These are phyloP conservation scores for Tephrocybe sp. DNA, from an alignment of 768 basidiomycete genomes.

Conservation along the genomic window DNA sequence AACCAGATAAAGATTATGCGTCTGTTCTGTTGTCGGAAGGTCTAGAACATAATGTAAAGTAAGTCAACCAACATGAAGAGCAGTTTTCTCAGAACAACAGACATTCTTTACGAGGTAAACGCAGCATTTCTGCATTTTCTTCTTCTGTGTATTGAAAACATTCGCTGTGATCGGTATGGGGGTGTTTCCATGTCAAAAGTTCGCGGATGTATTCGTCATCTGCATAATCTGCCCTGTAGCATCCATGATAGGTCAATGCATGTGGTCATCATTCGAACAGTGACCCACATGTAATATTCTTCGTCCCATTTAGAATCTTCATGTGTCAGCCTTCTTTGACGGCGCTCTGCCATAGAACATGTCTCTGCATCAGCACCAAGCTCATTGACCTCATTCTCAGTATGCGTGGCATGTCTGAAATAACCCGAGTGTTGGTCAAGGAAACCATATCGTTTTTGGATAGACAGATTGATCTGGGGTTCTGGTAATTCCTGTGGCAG, in stretches of 20 bases:
- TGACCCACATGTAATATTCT: slow-evolving; percentile 76
- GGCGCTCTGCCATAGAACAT: slow-evolving; percentile 47
- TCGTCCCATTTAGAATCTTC: slow-evolving; percentile 82
- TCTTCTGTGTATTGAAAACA: slow-evolving; percentile 62
- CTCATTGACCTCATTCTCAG: slow-evolving; percentile 82
- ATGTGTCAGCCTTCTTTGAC: slow-evolving; percentile 48
- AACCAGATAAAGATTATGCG: slow-evolving; percentile 62
- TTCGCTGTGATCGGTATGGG: slow-evolving; percentile 31
- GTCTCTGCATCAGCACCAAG: slow-evolving; percentile 67
- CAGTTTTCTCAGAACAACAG: slow-evolving; percentile 15
- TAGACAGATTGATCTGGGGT: slow-evolving; percentile 35
- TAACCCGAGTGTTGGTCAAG: slow-evolving; percentile 72
- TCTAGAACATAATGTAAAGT: slow-evolving; percentile 37
- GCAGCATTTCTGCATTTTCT: slow-evolving; percentile 67
- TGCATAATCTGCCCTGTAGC: slow-evolving; percentile 71
- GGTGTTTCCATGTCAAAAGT: slow-evolving; percentile 64
- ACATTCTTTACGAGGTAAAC: slow-evolving; percentile 55
- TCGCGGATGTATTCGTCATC: slow-evolving; percentile 77
- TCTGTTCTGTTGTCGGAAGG: slow-evolving; percentile 53
- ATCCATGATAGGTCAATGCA: neutral
- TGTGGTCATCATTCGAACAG: neutral
- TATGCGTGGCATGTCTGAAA: slow-evolving; percentile 67
- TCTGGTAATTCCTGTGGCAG: slow-evolving; percentile 60
- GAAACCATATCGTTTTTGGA: slow-evolving; percentile 68
- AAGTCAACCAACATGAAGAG: neutral